Evolutionary conservation across 768 basidiomycete genomes (phyloP).

Genomic region (Boletus bicolor): DNA sequence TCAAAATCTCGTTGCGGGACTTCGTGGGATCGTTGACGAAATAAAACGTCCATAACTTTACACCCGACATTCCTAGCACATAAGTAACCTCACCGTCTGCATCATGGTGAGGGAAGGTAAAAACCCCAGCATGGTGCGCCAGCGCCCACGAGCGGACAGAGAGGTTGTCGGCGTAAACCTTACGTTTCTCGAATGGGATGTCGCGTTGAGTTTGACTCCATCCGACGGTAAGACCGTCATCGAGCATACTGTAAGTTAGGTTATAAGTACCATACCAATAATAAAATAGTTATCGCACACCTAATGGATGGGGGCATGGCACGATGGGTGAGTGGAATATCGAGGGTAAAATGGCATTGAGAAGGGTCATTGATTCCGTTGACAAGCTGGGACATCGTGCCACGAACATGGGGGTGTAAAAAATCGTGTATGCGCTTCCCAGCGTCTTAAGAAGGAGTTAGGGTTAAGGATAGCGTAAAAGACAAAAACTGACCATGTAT

Average conservation of each 20-base stretch:
- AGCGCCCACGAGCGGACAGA: not conserved
- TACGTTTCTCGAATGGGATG: not conserved
- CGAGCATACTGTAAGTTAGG: not conserved
- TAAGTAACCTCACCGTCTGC: slow-evolving; percentile 1
- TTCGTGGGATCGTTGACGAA: not conserved
- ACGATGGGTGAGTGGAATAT: not conserved
- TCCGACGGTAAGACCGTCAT: slow-evolving; percentile 2
- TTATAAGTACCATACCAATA: not conserved
- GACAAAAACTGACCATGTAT: not conserved
- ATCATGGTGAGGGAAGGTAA: slow-evolving; percentile 6
- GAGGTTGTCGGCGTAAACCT: not conserved
- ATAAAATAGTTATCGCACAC: not conserved
- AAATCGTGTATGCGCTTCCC: not conserved
- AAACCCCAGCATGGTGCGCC: not conserved
- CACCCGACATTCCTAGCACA: not conserved
- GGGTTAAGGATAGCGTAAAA: not conserved
- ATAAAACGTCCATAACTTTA: slow-evolving; percentile 9
- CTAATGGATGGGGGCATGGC: not conserved
- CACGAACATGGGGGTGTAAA: not conserved
- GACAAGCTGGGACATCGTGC: not conserved
- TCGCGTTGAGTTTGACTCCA: not conserved
- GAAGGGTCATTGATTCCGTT: not conserved
- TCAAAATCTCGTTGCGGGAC: not conserved
- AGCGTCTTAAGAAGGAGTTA: not conserved
- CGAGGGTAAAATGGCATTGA: not conserved